A percentile compares a stretch with the other conserved stretches of the same genome.
These are phyloP conservation scores for Lepiota brunneoincarnata DNA, from an alignment of 768 basidiomycete species.

Conservation along the genomic window DNA sequence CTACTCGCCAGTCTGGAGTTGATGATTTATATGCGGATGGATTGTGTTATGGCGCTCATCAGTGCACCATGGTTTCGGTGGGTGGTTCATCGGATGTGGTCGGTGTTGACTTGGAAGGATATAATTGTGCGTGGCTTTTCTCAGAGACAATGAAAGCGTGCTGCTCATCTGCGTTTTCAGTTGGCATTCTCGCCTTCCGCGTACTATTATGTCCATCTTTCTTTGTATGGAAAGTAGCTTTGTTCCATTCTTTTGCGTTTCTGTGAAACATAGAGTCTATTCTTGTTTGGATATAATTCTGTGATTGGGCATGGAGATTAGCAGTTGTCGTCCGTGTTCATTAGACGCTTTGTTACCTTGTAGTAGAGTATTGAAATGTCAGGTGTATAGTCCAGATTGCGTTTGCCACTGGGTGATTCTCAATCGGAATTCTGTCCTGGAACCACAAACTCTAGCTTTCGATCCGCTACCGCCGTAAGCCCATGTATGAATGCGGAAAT, in stretches of 20 bases:
- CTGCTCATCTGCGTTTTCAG: not conserved
- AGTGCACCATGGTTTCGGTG: slow-evolving; percentile 4
- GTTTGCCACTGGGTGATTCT: too few relatives aligned
- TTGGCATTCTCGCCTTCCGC: slow-evolving; percentile 3
- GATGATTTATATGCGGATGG: slow-evolving; percentile 8
- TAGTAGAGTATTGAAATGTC: too few relatives aligned
- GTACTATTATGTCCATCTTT: slow-evolving; percentile 5
- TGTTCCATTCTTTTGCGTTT: not conserved
- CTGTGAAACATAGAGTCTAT: too few relatives aligned
- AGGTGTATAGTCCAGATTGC: too few relatives aligned
- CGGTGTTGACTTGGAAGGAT: slow-evolving; percentile 3
- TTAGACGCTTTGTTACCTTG: too few relatives aligned
- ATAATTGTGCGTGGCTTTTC: not conserved
- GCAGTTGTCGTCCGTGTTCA: too few relatives aligned
- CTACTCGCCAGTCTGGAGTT: slow-evolving; percentile 2
- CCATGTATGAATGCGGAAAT: too few relatives aligned
- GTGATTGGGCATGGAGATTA: too few relatives aligned
- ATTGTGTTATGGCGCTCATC: not conserved
- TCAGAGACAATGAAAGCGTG: not conserved
- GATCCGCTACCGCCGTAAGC: too few relatives aligned
- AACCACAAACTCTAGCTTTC: too few relatives aligned
- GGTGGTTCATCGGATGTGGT: slow-evolving; percentile 2
- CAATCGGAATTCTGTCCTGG: too few relatives aligned
- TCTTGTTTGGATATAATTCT: too few relatives aligned
- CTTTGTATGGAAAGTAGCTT: not conserved